Conservation (phyloP, 2,329 filamentous ascomycete genomes). For the Claviceps capensis region DNA sequence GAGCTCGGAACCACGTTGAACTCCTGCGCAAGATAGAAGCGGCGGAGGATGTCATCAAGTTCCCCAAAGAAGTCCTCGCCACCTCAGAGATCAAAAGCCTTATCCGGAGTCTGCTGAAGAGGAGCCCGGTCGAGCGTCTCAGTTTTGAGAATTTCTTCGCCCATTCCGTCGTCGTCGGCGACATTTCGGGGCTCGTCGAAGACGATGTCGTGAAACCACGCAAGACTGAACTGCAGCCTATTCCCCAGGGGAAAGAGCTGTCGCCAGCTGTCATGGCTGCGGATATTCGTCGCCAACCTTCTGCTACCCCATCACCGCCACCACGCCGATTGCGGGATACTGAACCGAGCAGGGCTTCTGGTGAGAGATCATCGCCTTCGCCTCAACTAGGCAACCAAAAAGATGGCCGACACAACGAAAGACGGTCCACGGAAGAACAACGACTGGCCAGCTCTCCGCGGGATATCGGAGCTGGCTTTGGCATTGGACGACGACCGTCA, state of each 20-base stretch:
- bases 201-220: slow-evolving; percentile 49
- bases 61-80: slow-evolving; percentile 57
- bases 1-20: slow-evolving; percentile 89
- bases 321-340: slow-evolving; percentile 15
- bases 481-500: slow-evolving; percentile 35
- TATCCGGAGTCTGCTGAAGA: slow-evolving; percentile 69
- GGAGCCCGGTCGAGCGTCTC: slow-evolving; percentile 72
- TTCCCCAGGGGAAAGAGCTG: slow-evolving; percentile 17
- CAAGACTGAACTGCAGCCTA: slow-evolving; percentile 22
- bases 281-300: slow-evolving; percentile 23
- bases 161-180: slow-evolving; percentile 55
- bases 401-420: slow-evolving; percentile 22
- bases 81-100: slow-evolving; percentile 67
- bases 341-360: slow-evolving; percentile 25
- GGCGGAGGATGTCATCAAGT: slow-evolving; percentile 72
- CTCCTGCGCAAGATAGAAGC: slow-evolving; percentile 83
- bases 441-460: slow-evolving; percentile 29
- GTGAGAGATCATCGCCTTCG: slow-evolving; percentile 26
- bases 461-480: slow-evolving; percentile 30
- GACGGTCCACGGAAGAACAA: slow-evolving; percentile 14
- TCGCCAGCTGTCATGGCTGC: slow-evolving; percentile 13
- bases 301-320: slow-evolving; percentile 12
- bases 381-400: slow-evolving; percentile 31
- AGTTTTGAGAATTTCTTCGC: slow-evolving; percentile 78
- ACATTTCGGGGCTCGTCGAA: slow-evolving; percentile 69